Evolutionary conservation across 2,329 filamentous ascomycete genomes (phyloP).

Genomic region (Juglanconis oblonga): DNA sequence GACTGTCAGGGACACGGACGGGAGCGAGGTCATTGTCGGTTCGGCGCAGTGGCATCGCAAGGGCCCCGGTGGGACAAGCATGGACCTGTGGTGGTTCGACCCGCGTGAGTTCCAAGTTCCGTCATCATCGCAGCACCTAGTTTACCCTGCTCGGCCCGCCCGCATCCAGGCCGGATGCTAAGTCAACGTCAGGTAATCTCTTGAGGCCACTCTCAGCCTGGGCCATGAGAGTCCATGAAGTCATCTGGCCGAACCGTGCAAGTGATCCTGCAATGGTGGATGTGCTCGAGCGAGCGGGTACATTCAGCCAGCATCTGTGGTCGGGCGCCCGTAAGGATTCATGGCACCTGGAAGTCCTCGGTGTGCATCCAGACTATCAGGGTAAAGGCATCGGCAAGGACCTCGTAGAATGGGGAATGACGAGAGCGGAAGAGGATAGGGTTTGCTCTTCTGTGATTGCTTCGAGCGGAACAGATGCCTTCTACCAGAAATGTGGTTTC

Average conservation of each 20-base stretch:
- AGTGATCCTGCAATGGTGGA: slow-evolving; percentile 20
- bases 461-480: background rate
- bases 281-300: slow-evolving; percentile 21
- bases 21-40: background rate
- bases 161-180: no score
- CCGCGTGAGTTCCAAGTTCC: background rate
- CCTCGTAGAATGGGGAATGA: background rate
- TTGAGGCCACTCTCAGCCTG: slow-evolving; percentile 11
- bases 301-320: slow-evolving; percentile 27
- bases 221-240: slow-evolving; percentile 14
- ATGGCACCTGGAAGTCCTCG: slow-evolving; percentile 37
- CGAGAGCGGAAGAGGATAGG: background rate
- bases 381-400: slow-evolving; percentile 23
- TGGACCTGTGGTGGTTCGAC: background rate
- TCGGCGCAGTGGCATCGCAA: background rate
- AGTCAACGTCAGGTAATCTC: background rate
- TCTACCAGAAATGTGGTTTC: background rate
- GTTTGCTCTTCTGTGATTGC: background rate
- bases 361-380: slow-evolving; percentile 38
- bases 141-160: no score
- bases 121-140: no score
- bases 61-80: background rate
- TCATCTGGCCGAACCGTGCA: slow-evolving; percentile 24
- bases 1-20: background rate
- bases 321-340: slow-evolving; percentile 27